Base-by-base conservation (phyloP, 2,329 filamentous ascomycete species). In the Venturiaceae sp. region DNA sequence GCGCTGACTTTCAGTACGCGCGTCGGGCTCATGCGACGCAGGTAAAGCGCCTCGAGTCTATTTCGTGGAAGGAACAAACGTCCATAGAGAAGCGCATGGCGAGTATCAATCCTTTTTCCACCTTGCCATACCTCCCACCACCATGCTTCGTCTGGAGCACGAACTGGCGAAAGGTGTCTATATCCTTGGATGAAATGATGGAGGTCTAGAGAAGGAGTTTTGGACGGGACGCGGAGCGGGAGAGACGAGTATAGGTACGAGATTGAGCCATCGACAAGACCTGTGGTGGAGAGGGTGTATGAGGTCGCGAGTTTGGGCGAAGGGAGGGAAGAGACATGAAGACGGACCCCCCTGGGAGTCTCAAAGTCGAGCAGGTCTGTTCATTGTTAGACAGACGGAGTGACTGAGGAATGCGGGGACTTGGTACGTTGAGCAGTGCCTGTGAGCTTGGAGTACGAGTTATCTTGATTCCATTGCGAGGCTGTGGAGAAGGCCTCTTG, bases 201-300 rank as follows among this genome's bases (percentile, higher is more conserved):
- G 9, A 99, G 77, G 14, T 90, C 84, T 37, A 96, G 86, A 23
- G 82, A 77, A 53, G 86, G 84, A 65, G 90, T 95, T 72, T 84
- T 82, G 72, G 79, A 90, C 63, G 75, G 74, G 21, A 85, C 78
- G 39, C 79, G 75, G 59, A 97, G 80, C 13, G 90, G 85, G 8
- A 94, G 80, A 2, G 90, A 95, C 53, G 91, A 95, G 77, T 95
- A 97, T 57, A 99, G 83, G 74, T 97, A 99, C 14, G 92, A 95
- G 59, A 99, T 83, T n/a, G 91, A 96, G 70, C 94, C 94, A 75
- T 97, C 92, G 55, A 99, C 92, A 36, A 95, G 81, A 60, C 92
- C 94, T 16, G 95, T 82, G 44, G 87, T 95, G 47, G 57, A 58
- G 34, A 99, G 83, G 44, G 90, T 88, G 73, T 99, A 99, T 37